A percentile compares a stretch with the other conserved stretches of the same genome.
phyloP scores from a whole-genome alignment of 2,329 filamentous ascomycete species.

The Hypoxylon sp. region DNA sequence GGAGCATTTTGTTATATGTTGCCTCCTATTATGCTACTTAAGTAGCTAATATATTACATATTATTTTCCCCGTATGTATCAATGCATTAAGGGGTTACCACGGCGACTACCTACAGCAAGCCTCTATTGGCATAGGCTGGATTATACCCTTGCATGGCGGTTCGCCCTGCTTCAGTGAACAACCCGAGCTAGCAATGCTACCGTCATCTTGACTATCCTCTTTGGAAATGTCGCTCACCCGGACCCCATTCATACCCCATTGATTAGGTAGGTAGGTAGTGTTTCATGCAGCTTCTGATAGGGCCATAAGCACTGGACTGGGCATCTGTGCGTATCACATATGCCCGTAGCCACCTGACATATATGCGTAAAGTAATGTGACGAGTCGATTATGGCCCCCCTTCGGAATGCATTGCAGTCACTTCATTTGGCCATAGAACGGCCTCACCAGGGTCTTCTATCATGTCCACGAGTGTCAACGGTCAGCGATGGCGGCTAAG shows the following conservation, averaged over 20 bases:
- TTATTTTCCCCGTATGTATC: neutral
- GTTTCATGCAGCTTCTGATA: conserved; percentile 8
- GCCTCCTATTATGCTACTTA: neutral
- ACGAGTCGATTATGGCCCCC: neutral
- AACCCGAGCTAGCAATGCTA: conserved; percentile 1
- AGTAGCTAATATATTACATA: neutral
- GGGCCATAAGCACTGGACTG: conserved; percentile 5
- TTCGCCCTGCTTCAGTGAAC: conserved; percentile 30
- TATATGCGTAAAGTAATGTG: neutral
- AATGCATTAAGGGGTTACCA: neutral
- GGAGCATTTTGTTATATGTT: neutral
- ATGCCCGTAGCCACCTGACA: conserved; percentile 21
- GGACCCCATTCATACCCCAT: conserved; percentile 3
- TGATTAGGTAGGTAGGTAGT: no score
- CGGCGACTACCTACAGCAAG: conserved; percentile 11
- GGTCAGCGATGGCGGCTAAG: neutral
- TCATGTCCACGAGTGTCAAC: neutral
- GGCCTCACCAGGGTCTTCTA: neutral
- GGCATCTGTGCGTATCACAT: conserved; percentile 13
- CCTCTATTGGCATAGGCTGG: conserved; percentile 10
- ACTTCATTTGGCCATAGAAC: conserved; percentile 19
- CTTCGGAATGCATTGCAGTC: neutral
- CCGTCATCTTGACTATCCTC: conserved; percentile 6
- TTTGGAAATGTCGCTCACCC: conserved; percentile 8
- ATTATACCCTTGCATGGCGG: conserved; percentile 3